phyloP scores from a whole-genome alignment of 495 filamentous ascomycete species.

The Aspergillus carlsbadensis region DNA sequence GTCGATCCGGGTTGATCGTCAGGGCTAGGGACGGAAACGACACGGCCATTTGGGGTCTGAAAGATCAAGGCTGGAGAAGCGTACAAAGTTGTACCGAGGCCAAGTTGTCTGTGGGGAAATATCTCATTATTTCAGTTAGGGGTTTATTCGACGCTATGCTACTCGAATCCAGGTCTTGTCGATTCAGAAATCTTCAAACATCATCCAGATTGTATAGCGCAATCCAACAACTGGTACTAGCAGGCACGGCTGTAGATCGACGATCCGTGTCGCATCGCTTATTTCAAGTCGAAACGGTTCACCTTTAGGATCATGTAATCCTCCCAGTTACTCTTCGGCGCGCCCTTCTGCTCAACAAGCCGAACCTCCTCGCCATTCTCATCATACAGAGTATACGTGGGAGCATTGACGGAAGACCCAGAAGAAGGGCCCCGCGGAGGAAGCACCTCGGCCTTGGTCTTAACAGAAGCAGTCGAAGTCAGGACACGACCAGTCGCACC shows the following conservation, averaged over 20 bases:
- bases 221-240: too few relatives aligned
- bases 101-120: too few relatives aligned
- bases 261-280: not conserved
- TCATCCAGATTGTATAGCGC: too few relatives aligned
- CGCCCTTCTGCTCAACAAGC: not conserved
- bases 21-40: not conserved
- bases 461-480: conserved; percentile 21
- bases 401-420: not conserved
- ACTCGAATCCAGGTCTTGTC: too few relatives aligned
- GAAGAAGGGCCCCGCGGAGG: conserved; percentile 11
- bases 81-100: too few relatives aligned
- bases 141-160: too few relatives aligned
- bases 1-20: not conserved
- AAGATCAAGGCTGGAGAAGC: too few relatives aligned
- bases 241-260: too few relatives aligned
- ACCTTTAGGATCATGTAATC: conserved; percentile 19
- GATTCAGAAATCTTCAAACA: too few relatives aligned
- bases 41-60: not conserved
- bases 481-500: conserved; percentile 25
- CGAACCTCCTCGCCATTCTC: conserved; percentile 6
- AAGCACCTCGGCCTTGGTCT: conserved; percentile 23
- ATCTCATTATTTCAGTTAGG: too few relatives aligned
- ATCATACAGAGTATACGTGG: conserved; percentile 6
- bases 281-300: conserved; percentile 16
- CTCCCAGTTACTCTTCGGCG: conserved; percentile 8